Evolutionary conservation across 192 early-diverging fungal genomes (phyloP).

Genomic region (Coemansia sp.): DNA sequence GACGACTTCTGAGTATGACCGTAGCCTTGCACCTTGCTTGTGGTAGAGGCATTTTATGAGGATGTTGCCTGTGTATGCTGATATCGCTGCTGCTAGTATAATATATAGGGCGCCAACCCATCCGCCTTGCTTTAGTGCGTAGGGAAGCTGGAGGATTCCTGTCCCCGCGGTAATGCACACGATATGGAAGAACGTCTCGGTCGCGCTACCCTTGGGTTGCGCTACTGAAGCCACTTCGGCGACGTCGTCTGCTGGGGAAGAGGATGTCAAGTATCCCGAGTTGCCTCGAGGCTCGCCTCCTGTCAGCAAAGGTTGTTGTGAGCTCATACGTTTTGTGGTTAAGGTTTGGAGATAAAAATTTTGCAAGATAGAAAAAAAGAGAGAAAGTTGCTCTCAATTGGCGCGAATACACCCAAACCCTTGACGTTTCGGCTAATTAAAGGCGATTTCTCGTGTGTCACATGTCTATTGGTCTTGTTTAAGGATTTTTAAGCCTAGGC

Average conservation of each 20-base stretch:
- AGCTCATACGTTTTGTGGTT: not conserved
- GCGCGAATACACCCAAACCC: not conserved
- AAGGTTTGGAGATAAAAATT: no score
- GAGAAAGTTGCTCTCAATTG: not conserved
- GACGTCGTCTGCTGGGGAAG: not conserved
- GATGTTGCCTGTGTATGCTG: conserved; percentile 72
- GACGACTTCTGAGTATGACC: conserved; percentile 69
- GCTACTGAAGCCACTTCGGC: not conserved
- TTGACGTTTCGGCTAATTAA: not conserved
- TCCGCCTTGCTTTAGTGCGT: conserved; percentile 73
- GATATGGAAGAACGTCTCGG: conserved; percentile 56
- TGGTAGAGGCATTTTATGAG: conserved; percentile 77
- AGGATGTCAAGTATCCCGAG: not conserved
- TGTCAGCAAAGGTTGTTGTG: conserved; percentile 1
- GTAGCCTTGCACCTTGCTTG: conserved; percentile 63
- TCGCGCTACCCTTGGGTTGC: conserved; percentile 27
- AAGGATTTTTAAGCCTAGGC: no score
- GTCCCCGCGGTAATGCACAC: conserved; percentile 80
- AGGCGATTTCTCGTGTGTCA: not conserved
- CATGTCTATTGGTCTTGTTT: not conserved
- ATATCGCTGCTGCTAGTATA: conserved; percentile 69
- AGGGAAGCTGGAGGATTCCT: conserved; percentile 84
- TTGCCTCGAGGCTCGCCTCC: not conserved
- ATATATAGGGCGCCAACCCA: conserved; percentile 79
- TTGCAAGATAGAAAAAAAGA: not conserved